Base-by-base conservation (phyloP, 2,329 filamentous ascomycete species). In the Pezizomycotina sp. region DNA sequence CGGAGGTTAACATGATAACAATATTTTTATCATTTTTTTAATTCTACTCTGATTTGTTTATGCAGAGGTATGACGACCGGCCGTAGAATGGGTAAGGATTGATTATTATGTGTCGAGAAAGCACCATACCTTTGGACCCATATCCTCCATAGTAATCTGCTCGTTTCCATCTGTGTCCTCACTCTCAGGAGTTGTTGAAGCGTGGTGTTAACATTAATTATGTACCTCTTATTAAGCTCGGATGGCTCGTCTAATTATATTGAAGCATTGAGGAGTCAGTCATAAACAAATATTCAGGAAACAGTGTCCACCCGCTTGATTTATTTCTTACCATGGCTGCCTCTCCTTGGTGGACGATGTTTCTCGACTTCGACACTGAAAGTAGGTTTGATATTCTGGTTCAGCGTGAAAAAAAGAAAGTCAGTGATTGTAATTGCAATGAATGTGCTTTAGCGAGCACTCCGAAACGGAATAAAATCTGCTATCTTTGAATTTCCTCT, bases 111-210 rank as follows among this genome's bases (percentile, higher is more conserved):
- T n/a, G n/a, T n/a, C n/a, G n/a, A n/a, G n/a, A 4, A 20, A 16
- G 6, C 14, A 6, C 27, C 53, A 46, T 56, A 77, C 79, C 68
- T 95, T 98, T 31, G 89, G 86, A 0, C 89, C 89, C 47, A 71
- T 69, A 60, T 98, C 89, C 54, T 95, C 89, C 51, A 95, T 92
- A 19, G 89, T 98, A 56, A 98, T 98, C 58, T 95, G 84, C 66
- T 82, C 80, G 58, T 98, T 93, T 38, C 71, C 66, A 58, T 98
- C 84, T 19, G 84, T 91, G 54, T 98, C 89, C 58, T 98, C 89
- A 48, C 86, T 23, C 72, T 71, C 44, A 82, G 66, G 27, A 98
- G 65, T 41, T 70, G 75, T 53, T 83, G 68, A 38, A 92, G 66
- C 1, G 84, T 93, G 14, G 71, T 64, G 31, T 92, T 77, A 51